Percentiles rank a stretch among this genome's conserved stretches.
These are phyloP conservation scores for Trypanosoma conorhini DNA, from an alignment of 208 protist species.

Conservation along the genomic window DNA sequence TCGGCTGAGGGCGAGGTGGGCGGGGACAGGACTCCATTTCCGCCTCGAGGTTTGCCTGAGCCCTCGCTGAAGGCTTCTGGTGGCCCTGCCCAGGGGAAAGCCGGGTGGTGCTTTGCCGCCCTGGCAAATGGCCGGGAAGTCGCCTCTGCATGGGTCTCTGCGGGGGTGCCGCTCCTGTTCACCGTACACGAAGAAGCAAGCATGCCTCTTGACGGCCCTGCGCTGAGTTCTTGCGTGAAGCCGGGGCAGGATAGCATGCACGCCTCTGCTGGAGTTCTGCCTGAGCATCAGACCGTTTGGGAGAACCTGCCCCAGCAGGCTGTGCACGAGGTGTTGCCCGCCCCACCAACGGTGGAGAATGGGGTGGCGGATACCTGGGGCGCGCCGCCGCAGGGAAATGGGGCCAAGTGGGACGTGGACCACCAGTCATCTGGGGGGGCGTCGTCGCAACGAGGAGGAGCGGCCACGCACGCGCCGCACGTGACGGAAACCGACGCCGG, in stretches of 20 bases:
- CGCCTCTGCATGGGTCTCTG: slow-evolving; percentile 2
- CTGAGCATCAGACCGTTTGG: neutral
- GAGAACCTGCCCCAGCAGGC: neutral
- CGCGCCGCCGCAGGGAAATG: neutral
- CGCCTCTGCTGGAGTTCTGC: neutral
- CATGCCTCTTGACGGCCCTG: neutral
- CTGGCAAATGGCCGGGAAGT: neutral
- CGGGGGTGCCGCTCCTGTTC: slow-evolving; percentile 25
- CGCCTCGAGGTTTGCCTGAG: neutral
- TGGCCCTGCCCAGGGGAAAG: neutral
- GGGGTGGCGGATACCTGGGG: neutral
- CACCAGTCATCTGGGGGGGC: neutral
- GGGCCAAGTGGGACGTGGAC: neutral
- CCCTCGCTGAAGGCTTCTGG: neutral
- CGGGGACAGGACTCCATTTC: neutral
- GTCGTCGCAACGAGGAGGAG: neutral
- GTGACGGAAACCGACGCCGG: neutral
- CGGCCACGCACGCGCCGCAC: neutral
- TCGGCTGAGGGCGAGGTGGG: neutral
- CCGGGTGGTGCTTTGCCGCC: slow-evolving; percentile 7
- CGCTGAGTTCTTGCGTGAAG: neutral
- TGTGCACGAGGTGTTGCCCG: neutral
- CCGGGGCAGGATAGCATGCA: neutral
- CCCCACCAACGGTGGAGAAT: neutral
- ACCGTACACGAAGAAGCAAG: slow-evolving; percentile 10